These are phyloP conservation scores for Dictyophora rubrovolvata DNA, from an alignment of 768 basidiomycete species.

Conservation along the genomic window DNA sequence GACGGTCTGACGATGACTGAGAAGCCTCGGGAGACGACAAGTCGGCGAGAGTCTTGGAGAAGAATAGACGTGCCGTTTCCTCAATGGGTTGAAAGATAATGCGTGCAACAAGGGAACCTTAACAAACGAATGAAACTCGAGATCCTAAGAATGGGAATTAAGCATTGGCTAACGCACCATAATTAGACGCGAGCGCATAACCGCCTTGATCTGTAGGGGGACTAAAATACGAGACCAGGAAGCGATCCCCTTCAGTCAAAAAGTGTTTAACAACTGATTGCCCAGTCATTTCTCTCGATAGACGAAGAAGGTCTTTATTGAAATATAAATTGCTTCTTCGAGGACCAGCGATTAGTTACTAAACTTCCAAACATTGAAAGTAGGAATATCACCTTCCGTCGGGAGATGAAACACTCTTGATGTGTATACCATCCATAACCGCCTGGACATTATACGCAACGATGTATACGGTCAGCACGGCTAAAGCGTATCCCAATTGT, in stretches of 20 bases:
- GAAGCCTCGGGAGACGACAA: background rate
- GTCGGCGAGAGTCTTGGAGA: slow-evolving; percentile 53
- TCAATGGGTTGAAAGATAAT: slow-evolving; percentile 94
- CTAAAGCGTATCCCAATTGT: slow-evolving; percentile 62
- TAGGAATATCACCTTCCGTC: slow-evolving; percentile 19
- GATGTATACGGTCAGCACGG: slow-evolving; percentile 35
- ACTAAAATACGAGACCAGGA: slow-evolving; percentile 43
- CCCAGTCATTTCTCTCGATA: slow-evolving; percentile 75
- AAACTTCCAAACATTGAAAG: no score
- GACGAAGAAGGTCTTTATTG: slow-evolving; percentile 36
- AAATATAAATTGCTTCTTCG: slow-evolving; percentile 23
- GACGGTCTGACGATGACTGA: background rate
- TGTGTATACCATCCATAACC: background rate
- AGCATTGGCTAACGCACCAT: slow-evolving; percentile 52
- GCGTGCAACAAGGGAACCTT: slow-evolving; percentile 89
- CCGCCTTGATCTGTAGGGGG: slow-evolving; percentile 34
- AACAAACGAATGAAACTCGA: no score
- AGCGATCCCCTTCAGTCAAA: slow-evolving; percentile 90
- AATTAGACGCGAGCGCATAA: slow-evolving; percentile 67
- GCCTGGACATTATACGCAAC: slow-evolving; percentile 15
- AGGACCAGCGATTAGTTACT: background rate
- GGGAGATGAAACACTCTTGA: slow-evolving; percentile 14
- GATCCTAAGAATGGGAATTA: no score
- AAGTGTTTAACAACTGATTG: slow-evolving; percentile 92
- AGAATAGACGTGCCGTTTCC: slow-evolving; percentile 83